These are phyloP conservation scores for Scleromitrula shiraiana DNA, from an alignment of 2,329 filamentous ascomycete genomes.

Conservation along the genomic window DNA sequence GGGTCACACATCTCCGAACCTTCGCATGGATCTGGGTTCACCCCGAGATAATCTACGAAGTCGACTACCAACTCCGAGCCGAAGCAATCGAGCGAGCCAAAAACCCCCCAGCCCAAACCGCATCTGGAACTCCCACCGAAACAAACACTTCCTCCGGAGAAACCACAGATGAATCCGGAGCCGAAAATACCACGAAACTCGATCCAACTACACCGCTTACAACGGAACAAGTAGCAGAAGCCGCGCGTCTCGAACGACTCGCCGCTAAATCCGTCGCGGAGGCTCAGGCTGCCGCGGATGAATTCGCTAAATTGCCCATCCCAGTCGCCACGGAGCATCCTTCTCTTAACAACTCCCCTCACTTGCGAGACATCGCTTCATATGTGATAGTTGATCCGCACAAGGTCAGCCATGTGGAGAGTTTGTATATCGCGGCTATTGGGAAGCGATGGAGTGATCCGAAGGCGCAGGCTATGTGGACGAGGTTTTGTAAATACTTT, in stretches of 20 bases:
- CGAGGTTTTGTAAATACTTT: slow-evolving; percentile 69
- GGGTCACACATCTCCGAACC: slow-evolving; percentile 88
- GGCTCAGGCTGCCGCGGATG: slow-evolving; percentile 34
- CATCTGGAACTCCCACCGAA: slow-evolving; percentile 8
- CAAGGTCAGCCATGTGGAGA: slow-evolving; percentile 69
- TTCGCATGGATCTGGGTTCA: slow-evolving; percentile 84
- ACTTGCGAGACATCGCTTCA: slow-evolving; percentile 50
- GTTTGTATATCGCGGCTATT: slow-evolving; percentile 59
- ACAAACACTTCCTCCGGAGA: slow-evolving; percentile 5
- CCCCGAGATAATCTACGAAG: slow-evolving; percentile 73
- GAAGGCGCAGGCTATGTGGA: slow-evolving; percentile 60
- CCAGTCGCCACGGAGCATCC: slow-evolving; percentile 47
- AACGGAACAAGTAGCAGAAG: slow-evolving; percentile 50
- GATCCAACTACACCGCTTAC: slow-evolving; percentile 33
- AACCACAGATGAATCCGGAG: slow-evolving; percentile 4
- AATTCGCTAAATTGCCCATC: slow-evolving; percentile 25
- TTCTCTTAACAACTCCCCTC: slow-evolving; percentile 46
- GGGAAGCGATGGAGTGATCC: slow-evolving; percentile 38
- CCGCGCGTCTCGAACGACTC: slow-evolving; percentile 52
- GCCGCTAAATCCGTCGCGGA: slow-evolving; percentile 47
- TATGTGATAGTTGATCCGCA: slow-evolving; percentile 72
- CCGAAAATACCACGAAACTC: slow-evolving; percentile 9
- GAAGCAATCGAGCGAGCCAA: slow-evolving; percentile 35
- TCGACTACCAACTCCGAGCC: slow-evolving; percentile 61
- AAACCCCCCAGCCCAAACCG: slow-evolving; percentile 24